Percentiles rank a stretch among this genome's conserved stretches.
phyloP scores from a whole-genome alignment of 1,139 yeast genomes.

The Hyphopichia burtonii region DNA sequence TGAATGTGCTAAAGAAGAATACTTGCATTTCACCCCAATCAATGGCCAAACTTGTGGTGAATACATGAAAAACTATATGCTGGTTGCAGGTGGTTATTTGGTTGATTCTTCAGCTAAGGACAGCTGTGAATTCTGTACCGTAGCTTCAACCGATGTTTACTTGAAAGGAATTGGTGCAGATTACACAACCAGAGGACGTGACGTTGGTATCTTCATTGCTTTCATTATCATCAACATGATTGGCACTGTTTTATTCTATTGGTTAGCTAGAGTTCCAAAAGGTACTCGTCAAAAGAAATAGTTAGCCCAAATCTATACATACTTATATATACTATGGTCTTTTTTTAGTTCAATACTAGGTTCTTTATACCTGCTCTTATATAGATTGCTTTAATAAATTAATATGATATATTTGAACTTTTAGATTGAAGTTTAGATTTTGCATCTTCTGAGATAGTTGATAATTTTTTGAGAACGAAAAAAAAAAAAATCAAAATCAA shows the following conservation, averaged over 20 bases:
- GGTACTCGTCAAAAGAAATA: constrained; percentile 27
- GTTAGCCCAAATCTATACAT: constrained; percentile 1
- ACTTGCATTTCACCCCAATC: constrained; percentile 44
- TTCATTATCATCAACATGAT: constrained; percentile 21
- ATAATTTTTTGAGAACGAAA: not conserved
- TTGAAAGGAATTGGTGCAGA: constrained; percentile 15
- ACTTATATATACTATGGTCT: too few relatives aligned
- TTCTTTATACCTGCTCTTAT: too few relatives aligned
- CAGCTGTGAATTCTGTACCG: constrained; percentile 20
- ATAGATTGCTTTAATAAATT: too few relatives aligned
- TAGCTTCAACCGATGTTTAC: constrained; percentile 18
- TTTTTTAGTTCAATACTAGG: too few relatives aligned
- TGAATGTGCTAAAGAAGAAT: constrained; percentile 48
- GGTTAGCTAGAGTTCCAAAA: constrained; percentile 30
- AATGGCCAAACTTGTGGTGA: constrained; percentile 31
- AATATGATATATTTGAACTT: too few relatives aligned
- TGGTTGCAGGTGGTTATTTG: constrained; percentile 25
- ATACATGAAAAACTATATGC: constrained; percentile 21
- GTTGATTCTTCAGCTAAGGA: constrained; percentile 13
- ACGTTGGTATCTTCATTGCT: constrained; percentile 16
- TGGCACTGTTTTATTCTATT: constrained; percentile 21
- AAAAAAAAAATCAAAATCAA: not conserved
- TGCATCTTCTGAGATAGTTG: too few relatives aligned
- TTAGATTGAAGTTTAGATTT: too few relatives aligned
- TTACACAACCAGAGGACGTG: constrained; percentile 28